Evolutionary conservation across 257 asterid genomes (phyloP).

Genomic region (Gardenia jasminoides): DNA sequence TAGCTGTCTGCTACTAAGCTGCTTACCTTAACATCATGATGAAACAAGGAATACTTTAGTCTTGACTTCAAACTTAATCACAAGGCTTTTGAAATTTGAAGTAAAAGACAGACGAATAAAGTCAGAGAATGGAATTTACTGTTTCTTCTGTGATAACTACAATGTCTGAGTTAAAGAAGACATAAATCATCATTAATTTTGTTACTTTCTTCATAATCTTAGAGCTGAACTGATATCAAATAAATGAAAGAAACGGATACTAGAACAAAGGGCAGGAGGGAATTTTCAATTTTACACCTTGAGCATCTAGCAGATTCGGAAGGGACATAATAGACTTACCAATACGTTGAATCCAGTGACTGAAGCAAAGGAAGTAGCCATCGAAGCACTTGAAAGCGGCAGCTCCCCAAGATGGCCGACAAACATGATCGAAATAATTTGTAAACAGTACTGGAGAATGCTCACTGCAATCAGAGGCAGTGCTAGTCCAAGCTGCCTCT

Average conservation of each 20-base stretch:
- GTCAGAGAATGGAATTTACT: not conserved
- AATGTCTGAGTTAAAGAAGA: not conserved
- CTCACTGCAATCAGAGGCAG: conserved; percentile 60
- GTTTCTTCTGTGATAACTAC: not conserved
- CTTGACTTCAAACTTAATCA: too few species aligned
- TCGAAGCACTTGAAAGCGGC: conserved; percentile 60
- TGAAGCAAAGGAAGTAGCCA: conserved; percentile 68
- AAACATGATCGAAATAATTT: conserved; percentile 60
- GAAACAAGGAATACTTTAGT: too few species aligned
- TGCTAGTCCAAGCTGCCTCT: conserved; percentile 49
- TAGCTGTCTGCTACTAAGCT: not conserved
- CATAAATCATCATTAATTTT: not conserved
- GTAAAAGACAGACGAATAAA: too few species aligned
- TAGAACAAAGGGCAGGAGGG: too few species aligned
- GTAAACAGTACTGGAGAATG: conserved; percentile 50
- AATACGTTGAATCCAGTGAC: conserved; percentile 64
- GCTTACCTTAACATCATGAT: not conserved
- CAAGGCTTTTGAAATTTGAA: too few species aligned
- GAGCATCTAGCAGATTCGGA: not conserved
- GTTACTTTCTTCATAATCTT: not conserved
- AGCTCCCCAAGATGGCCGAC: conserved; percentile 67
- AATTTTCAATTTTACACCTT: not conserved
- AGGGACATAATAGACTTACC: conserved; percentile 28
- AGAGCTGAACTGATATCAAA: not conserved
- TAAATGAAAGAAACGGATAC: not conserved